Conservation (phyloP, 2,329 filamentous ascomycete genomes). For the Curvularia sp. region DNA sequence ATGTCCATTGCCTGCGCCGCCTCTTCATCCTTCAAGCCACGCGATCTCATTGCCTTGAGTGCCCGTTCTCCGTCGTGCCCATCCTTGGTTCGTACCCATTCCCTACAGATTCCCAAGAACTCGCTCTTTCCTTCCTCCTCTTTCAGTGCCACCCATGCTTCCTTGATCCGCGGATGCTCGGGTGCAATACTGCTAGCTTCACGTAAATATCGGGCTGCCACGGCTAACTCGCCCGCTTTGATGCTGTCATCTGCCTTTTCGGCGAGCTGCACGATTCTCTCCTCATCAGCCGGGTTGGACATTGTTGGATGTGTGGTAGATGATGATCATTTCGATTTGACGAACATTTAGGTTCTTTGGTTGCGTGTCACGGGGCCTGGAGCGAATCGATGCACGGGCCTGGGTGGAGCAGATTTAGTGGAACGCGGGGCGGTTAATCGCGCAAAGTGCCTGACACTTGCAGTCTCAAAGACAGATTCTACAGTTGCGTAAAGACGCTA, state of each 20-base stretch:
- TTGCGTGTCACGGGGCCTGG: conserved; percentile 28
- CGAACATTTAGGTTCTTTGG: conserved; percentile 23
- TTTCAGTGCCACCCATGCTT: conserved; percentile 51
- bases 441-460: neutral
- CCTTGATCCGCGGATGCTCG: conserved; percentile 50
- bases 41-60: conserved; percentile 35
- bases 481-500: neutral
- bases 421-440: conserved; percentile 16
- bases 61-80: conserved; percentile 53
- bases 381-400: conserved; percentile 30
- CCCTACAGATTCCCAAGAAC: conserved; percentile 43
- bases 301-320: conserved; percentile 28
- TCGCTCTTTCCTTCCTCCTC: conserved; percentile 48
- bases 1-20: conserved; percentile 51
- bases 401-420: conserved; percentile 15
- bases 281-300: conserved; percentile 38
- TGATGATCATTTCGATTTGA: conserved; percentile 26
- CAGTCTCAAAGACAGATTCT: conserved; percentile 3
- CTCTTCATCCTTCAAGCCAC: conserved; percentile 47
- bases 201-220: conserved; percentile 52
- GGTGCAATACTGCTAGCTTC: conserved; percentile 55
- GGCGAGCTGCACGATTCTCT: conserved; percentile 42
- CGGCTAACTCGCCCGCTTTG: conserved; percentile 44
- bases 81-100: conserved; percentile 45
- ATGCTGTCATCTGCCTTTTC: conserved; percentile 38